phyloP scores from a whole-genome alignment of 495 filamentous ascomycete species.

The Hyphodiscus hymeniophilus region DNA sequence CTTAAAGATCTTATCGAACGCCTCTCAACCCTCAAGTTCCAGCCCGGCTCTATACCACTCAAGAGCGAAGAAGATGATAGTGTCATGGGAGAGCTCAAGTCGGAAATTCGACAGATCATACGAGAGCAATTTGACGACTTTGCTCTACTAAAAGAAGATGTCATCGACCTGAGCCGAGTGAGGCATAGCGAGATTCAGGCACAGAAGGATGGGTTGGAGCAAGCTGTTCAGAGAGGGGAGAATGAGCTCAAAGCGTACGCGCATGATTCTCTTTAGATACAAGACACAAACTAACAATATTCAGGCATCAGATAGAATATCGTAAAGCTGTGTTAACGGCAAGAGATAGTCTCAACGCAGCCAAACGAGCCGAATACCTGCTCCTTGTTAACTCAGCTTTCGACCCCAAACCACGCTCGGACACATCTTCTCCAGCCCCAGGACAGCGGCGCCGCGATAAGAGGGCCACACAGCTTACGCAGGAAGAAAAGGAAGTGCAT shows the following conservation, averaged over 20 bases:
- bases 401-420: conserved; percentile 26
- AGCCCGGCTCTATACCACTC: conserved; percentile 48
- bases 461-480: conserved; percentile 19
- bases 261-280: neutral
- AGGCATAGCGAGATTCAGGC: conserved; percentile 28
- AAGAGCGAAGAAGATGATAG: conserved; percentile 44
- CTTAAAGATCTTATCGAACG: conserved; percentile 68
- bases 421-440: conserved; percentile 19
- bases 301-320: conserved; percentile 64
- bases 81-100: conserved; percentile 65
- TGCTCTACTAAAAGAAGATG: conserved; percentile 71
- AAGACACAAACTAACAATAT: neutral
- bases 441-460: conserved; percentile 26
- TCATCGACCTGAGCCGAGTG: conserved; percentile 52
- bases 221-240: conserved; percentile 33
- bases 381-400: conserved; percentile 60
- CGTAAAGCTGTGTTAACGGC: conserved; percentile 79
- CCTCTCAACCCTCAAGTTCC: conserved; percentile 59
- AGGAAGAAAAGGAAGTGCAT: conserved; percentile 59
- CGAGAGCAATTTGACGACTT: conserved; percentile 83
- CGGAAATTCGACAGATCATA: conserved; percentile 73
- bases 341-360: conserved; percentile 63
- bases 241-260: conserved; percentile 17
- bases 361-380: conserved; percentile 67
- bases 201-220: conserved; percentile 11